Evolutionary conservation across 106 monocot species (phyloP).

Genomic region (Dendrobium chrysotoxum): DNA sequence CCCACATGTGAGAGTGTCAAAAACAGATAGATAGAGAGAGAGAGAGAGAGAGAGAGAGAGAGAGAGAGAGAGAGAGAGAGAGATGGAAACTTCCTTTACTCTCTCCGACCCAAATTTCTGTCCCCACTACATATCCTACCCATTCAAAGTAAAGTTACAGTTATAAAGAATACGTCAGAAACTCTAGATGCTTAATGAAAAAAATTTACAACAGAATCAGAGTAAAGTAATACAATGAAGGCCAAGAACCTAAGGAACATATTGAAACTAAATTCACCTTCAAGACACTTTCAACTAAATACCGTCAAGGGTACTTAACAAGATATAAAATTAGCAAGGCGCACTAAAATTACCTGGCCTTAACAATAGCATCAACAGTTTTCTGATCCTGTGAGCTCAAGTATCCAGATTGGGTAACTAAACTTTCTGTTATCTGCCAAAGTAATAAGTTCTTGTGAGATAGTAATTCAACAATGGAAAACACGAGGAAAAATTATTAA

Average conservation of each 20-base stretch:
- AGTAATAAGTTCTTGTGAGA: conserved; percentile 4
- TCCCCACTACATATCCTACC: background rate
- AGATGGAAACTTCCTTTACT: no score
- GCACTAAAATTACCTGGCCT: conserved; percentile 44
- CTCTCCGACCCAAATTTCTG: no score
- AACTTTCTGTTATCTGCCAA: conserved; percentile 65
- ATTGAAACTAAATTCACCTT: background rate
- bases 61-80: no score
- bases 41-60: no score
- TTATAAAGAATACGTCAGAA: background rate
- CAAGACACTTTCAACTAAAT: background rate
- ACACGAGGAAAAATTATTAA: background rate
- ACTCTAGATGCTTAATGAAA: background rate
- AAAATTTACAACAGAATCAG: background rate
- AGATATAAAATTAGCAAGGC: background rate
- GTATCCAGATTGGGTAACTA: conserved; percentile 39
- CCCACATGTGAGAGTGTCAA: no score
- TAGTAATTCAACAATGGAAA: background rate
- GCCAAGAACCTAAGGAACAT: background rate
- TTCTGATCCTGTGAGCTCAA: conserved; percentile 65
- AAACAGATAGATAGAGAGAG: no score
- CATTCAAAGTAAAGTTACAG: background rate
- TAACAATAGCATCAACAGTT: conserved; percentile 77
- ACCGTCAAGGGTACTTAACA: no score
- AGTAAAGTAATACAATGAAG: background rate